phyloP scores from a whole-genome alignment of 352 stramenopile species.

The Pythium chondricola region DNA sequence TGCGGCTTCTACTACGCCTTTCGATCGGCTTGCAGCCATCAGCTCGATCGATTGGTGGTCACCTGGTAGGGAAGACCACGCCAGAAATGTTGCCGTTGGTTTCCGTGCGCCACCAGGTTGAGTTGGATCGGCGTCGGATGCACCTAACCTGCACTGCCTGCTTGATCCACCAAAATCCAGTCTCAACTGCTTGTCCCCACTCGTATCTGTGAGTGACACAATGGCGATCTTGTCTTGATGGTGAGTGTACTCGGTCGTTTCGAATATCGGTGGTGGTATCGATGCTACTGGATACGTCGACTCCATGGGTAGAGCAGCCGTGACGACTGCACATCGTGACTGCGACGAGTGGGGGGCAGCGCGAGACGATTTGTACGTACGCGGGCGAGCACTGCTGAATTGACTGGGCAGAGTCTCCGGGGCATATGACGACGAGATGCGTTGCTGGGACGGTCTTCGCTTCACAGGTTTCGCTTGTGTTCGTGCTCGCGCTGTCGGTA shows the following conservation, averaged over 20 bases:
- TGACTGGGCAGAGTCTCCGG: conserved; percentile 44
- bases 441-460: not conserved
- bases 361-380: conserved; percentile 32
- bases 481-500: not conserved
- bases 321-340: conserved; percentile 37
- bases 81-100: conserved; percentile 14
- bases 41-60: conserved; percentile 42
- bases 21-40: conserved; percentile 50
- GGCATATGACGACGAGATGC: conserved; percentile 8
- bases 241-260: not conserved
- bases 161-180: conserved; percentile 15
- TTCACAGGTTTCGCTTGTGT: not conserved
- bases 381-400: conserved; percentile 49
- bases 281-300: not conserved
- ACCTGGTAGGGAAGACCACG: conserved; percentile 36
- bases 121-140: not conserved
- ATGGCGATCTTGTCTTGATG: not conserved
- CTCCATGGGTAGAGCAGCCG: conserved; percentile 1
- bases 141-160: conserved; percentile 18
- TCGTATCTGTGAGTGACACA: conserved; percentile 4
- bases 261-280: not conserved
- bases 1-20: conserved; percentile 31
- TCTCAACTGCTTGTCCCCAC: not conserved
- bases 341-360: conserved; percentile 25
- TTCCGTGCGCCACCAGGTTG: not conserved